Percentiles rank a stretch among this genome's conserved stretches.
These are phyloP conservation scores for Xylaria bambusicola DNA, from an alignment of 495 filamentous ascomycete species.

Conservation along the genomic window DNA sequence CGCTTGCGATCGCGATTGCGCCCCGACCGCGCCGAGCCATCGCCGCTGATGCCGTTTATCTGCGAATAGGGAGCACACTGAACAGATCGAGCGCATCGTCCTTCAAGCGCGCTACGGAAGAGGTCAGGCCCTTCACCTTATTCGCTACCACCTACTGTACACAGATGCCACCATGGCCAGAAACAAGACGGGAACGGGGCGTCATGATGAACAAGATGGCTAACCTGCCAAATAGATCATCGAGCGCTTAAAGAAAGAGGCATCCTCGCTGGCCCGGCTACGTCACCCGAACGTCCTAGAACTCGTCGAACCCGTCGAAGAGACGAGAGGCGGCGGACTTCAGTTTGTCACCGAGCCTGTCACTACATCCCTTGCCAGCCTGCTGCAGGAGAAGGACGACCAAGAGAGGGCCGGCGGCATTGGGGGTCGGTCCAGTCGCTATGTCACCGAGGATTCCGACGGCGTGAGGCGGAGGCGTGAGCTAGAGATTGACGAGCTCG, in stretches of 20 bases:
- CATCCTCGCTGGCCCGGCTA: conserved; percentile 78
- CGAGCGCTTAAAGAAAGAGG: conserved; percentile 88
- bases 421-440: conserved; percentile 71
- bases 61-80: conserved; percentile 49
- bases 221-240: conserved; percentile 46
- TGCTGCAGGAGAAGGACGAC: conserved; percentile 87
- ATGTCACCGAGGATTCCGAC: conserved; percentile 78
- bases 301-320: conserved; percentile 92
- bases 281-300: conserved; percentile 91
- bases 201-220: background rate
- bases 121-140: conserved; percentile 47
- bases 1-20: background rate
- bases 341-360: conserved; percentile 95
- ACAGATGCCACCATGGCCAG: background rate
- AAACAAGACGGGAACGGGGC: background rate
- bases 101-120: conserved; percentile 78
- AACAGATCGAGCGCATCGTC: conserved; percentile 56
- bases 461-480: conserved; percentile 75
- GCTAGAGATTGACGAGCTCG: conserved; percentile 92
- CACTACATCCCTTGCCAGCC: conserved; percentile 78
- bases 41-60: conserved; percentile 7
- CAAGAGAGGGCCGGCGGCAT: conserved; percentile 70
- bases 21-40: no score
- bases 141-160: no score
- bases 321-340: conserved; percentile 83